Base-by-base conservation (phyloP, 2,329 filamentous ascomycete species). In the Epicoccum nigrum region DNA sequence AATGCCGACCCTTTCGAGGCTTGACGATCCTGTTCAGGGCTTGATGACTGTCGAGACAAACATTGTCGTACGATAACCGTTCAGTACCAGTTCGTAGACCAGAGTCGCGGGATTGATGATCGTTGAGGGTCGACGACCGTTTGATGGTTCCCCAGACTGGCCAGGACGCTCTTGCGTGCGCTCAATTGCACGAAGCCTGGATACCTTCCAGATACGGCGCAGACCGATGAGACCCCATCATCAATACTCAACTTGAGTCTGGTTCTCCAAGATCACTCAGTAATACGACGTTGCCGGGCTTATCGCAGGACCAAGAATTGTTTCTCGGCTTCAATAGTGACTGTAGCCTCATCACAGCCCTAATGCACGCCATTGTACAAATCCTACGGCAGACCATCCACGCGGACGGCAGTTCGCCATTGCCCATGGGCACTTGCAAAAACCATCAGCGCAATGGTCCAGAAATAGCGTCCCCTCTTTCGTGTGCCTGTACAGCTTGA, bases 41-140 rank as follows among this genome's bases (percentile, higher is more conserved):
- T 60, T 58, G 57, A 50, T 55, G 56, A 56, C 55, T 57, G 56
- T 51, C 62, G 65, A 61, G 43, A 51, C 63, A 64, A 69, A 69
- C 65, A 67, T 62, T 42, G 55, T 69, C 60, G 63, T 68, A 65
- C 64, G 65, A 69, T 46, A 65, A 62, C 60, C 57, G 59, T 61
- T 59, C 60, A 51, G 63, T 62, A 49, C 60, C 58, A 60, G 62
- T 63, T 64, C 57, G 45, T 20, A 15, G 16, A 16, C 7, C 25
- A 5, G 15, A 23, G 15, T 33, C 20, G 49, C 32, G 39, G 49
- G 33, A 47, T 39, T 16, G 20, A 35, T 23, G 31, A 52, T 8
- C 23, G 11, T 31, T 30, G 31, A 20, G 33, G 38, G 12, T 42
- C 25, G n/a, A 20, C 15, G 25, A 17, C 13, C 16, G 37, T 37